Conservation (phyloP, 257 asterid species). For the Mentha longifolia region DNA sequence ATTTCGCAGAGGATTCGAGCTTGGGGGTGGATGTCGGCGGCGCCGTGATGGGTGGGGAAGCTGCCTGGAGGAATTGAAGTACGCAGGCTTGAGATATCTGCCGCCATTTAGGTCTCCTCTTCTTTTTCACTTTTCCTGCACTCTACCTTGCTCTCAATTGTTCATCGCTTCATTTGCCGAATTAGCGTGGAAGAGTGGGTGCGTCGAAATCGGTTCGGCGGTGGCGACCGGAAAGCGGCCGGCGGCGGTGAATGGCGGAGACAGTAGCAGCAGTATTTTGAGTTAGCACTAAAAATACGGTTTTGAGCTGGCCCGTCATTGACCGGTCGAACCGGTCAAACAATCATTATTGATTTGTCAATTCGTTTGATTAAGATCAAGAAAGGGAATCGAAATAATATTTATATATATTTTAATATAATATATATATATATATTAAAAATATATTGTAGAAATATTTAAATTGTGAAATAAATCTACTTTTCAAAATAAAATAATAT, state of each 20-base stretch:
- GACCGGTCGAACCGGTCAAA: too few species aligned
- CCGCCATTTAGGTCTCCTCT: conserved; percentile 36
- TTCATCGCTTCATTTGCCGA: conserved; percentile 4
- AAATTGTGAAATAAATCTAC: too few species aligned
- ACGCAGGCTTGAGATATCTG: conserved; percentile 26
- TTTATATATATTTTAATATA: too few species aligned
- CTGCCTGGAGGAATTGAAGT: conserved; percentile 26
- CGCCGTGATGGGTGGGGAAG: conserved; percentile 45
- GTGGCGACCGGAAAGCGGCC: conserved; percentile 1
- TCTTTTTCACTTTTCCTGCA: neutral
- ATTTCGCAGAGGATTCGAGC: conserved; percentile 57
- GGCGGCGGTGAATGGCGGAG: conserved; percentile 18
- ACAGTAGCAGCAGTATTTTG: too few species aligned
- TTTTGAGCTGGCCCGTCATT: too few species aligned
- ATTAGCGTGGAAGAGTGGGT: neutral
- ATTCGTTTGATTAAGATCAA: too few species aligned
- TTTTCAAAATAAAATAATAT: too few species aligned
- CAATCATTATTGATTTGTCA: too few species aligned
- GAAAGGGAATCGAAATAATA: too few species aligned
- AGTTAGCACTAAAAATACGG: too few species aligned
- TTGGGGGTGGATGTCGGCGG: conserved; percentile 42
- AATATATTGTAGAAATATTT: too few species aligned
- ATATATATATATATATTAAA: too few species aligned
- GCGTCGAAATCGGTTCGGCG: neutral
- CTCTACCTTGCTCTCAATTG: neutral